phyloP scores from a whole-genome alignment of 129 eudicot genomes.

The Artemisia argyi region DNA sequence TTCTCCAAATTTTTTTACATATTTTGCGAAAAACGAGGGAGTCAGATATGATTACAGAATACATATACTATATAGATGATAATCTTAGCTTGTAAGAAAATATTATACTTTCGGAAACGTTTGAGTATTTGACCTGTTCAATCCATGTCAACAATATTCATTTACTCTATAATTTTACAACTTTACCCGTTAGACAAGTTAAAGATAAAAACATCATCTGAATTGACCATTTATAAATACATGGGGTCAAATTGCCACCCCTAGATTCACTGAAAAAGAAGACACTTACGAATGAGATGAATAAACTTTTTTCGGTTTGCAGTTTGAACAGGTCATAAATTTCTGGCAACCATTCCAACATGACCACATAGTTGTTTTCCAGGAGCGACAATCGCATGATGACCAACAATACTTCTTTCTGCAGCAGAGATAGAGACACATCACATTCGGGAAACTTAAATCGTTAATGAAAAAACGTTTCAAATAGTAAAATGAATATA shows the following conservation, averaged over 20 bases:
- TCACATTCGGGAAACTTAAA: not conserved
- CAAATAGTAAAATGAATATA: not conserved
- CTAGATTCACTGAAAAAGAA: not conserved
- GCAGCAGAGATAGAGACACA: conserved; percentile 16
- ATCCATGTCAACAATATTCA: too few relatives aligned
- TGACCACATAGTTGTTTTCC: conserved; percentile 28
- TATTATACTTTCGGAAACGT: too few relatives aligned
- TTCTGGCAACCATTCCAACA: conserved; percentile 33
- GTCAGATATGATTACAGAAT: too few relatives aligned
- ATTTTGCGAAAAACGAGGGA: too few relatives aligned
- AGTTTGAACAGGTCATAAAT: conserved; percentile 22
- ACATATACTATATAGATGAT: too few relatives aligned
- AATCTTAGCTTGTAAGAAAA: too few relatives aligned
- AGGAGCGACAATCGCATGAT: conserved; percentile 25
- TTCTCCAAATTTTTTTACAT: too few relatives aligned
- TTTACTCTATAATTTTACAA: too few relatives aligned
- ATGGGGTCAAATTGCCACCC: not conserved
- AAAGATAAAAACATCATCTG: too few relatives aligned
- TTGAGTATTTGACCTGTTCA: too few relatives aligned
- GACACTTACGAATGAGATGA: conserved; percentile 35
- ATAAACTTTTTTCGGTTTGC: conserved; percentile 19
- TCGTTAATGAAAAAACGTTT: not conserved
- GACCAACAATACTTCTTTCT: conserved; percentile 33
- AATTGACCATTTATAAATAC: not conserved
- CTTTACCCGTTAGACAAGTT: too few relatives aligned